These are phyloP conservation scores for Xerocomus amazonicus DNA, from an alignment of 1,284 basidiomycete genomes.

Conservation along the genomic window DNA sequence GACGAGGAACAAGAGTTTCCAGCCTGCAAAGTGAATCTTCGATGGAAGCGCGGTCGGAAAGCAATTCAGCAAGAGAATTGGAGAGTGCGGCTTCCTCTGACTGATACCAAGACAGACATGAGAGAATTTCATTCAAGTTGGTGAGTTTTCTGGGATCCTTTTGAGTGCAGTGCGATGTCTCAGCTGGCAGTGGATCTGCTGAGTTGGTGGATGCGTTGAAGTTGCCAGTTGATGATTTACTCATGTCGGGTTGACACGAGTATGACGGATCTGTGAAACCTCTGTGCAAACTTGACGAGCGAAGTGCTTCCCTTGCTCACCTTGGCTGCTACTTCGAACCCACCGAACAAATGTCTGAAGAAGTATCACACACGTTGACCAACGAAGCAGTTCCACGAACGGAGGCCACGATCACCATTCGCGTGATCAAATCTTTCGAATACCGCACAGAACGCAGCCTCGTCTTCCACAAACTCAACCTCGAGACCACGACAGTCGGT, in stretches of 20 bases:
- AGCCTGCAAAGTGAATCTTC: slow-evolving; percentile 62
- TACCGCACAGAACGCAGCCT: slow-evolving; percentile 89
- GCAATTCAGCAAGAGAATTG: slow-evolving; percentile 67
- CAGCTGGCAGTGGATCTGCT: slow-evolving; percentile 11
- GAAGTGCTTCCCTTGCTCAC: no score
- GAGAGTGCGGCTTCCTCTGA: slow-evolving; percentile 78
- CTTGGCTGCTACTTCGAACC: neutral
- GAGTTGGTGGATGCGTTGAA: neutral
- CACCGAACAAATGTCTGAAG: slow-evolving; percentile 33
- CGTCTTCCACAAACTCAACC: slow-evolving; percentile 79
- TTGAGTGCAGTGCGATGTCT: slow-evolving; percentile 6
- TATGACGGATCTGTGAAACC: no score
- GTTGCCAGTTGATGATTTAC: neutral
- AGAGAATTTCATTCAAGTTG: slow-evolving; percentile 63
- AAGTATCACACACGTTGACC: slow-evolving; percentile 54
- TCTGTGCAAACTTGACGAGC: no score
- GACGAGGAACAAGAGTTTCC: slow-evolving; percentile 57
- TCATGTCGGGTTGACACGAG: neutral
- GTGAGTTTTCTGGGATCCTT: slow-evolving; percentile 54
- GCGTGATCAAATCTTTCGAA: slow-evolving; percentile 94
- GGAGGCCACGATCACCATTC: slow-evolving; percentile 80
- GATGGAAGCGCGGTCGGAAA: slow-evolving; percentile 69
- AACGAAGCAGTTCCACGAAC: slow-evolving; percentile 68
- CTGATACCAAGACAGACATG: slow-evolving; percentile 70
- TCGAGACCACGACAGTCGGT: slow-evolving; percentile 74